Evolutionary conservation across 371 early-diverging fungal genomes (phyloP), one percentile per base, ranked within the genome.

Genomic region (Basidiobolus meristosporus): DNA sequence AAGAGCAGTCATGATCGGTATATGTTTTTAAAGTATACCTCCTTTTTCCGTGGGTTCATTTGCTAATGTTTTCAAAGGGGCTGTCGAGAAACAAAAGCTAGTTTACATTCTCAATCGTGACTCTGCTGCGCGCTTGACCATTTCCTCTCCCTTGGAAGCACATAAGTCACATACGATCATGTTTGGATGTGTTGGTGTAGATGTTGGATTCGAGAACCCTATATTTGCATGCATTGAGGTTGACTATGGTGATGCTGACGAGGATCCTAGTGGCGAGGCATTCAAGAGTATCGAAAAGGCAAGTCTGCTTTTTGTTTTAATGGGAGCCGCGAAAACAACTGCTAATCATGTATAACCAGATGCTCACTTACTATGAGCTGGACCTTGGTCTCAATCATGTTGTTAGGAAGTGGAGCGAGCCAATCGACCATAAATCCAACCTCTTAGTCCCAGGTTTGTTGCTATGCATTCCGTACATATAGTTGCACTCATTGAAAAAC

Each of bases 361-460:
- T 69, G 45, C 54, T 96, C 50, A 82, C 79, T n/a, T 92, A 82
- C 48, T 95, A 96, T 48, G 97, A 98, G 59, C 58, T 98, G 45
- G 98, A 98, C 57, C 74, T 98, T 40, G 98, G 98, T 29, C 69
- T 98, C 30, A 98, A 98, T 57, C 97, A 95, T 53, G 90, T 98
- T 22, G 86, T 90, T 30, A 68, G 93, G 42, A 86, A 84, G 56
- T 93, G 91, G 92, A 78, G 73, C 46, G 75, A 80, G 28, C 59
- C 77, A 0, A 80, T 95, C 4, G 79, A 88, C 53, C 56, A 54
- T 1, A 62, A 67, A 18, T 62, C 90, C 0, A 85, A 92, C 57
- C 46, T 74, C 53, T 65, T 98, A 26, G 69, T 98, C 28, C 73
- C 83, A 42, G 72, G 74, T 67, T 29, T 17, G 15, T 2, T 26